Evolutionary conservation across 2,329 filamentous ascomycete genomes (phyloP).

Genomic region (Diaporthe australafricana): DNA sequence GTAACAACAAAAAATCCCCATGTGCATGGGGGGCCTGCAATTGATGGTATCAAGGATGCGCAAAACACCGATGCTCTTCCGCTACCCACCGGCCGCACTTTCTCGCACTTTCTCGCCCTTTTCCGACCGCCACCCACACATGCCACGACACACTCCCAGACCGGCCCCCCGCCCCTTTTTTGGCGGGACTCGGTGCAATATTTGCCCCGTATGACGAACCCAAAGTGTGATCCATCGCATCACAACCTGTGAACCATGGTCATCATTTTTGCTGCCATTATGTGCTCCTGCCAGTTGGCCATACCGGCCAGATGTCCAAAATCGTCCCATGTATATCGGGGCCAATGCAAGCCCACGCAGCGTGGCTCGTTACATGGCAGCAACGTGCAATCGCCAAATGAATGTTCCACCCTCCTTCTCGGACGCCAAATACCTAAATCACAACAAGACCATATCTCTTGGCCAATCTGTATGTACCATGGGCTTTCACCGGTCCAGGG

Average conservation of each 20-base stretch:
- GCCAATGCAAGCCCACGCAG: neutral
- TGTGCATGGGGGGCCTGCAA: neutral
- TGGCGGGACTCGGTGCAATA: slow-evolving; percentile 9
- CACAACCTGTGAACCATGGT: neutral
- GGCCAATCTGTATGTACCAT: slow-evolving; percentile 6
- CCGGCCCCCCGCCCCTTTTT: neutral
- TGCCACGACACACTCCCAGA: neutral
- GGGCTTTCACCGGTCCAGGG: neutral
- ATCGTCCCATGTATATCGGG: neutral
- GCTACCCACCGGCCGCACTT: neutral
- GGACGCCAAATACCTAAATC: neutral
- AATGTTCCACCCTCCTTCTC: slow-evolving; percentile 11
- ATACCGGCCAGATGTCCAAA: neutral
- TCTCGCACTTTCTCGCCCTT: neutral
- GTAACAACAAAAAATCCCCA: neutral
- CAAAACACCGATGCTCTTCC: neutral
- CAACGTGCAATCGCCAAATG: neutral
- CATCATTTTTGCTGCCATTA: neutral
- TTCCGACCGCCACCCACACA: slow-evolving; percentile 1
- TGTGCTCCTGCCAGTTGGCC: neutral
- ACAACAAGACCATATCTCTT: neutral
- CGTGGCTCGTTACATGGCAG: neutral
- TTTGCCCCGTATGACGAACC: slow-evolving; percentile 1
- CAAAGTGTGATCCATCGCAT: neutral
- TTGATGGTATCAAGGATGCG: slow-evolving; percentile 1